A percentile compares a stretch with the other conserved stretches of the same genome.
Evolutionary conservation across 441 rosid genomes (phyloP).

Genomic region (Erodium moschatum): DNA sequence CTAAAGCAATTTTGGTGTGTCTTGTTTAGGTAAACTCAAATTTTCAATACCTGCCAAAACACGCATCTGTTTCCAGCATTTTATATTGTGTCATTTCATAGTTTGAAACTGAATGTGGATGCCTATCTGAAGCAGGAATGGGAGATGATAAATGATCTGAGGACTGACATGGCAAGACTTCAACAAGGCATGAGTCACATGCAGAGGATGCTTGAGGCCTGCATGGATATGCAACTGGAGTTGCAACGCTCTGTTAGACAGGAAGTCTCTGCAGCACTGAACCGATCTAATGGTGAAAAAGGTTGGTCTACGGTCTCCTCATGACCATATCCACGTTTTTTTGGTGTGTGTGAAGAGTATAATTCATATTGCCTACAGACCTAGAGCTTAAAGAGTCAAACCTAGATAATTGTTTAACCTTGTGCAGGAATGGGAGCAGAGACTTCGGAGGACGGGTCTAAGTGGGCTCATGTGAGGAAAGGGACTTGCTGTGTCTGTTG

Average conservation of each 20-base stretch:
- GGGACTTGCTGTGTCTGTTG: constrained; percentile 95
- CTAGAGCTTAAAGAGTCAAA: no score
- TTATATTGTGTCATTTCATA: neutral
- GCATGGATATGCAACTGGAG: constrained; percentile 99
- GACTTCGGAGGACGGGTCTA: constrained; percentile 77
- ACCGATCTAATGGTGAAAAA: constrained; percentile 58
- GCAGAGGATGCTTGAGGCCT: constrained; percentile 96
- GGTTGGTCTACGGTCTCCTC: constrained; percentile 28
- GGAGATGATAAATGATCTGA: constrained; percentile 83
- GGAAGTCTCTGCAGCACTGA: constrained; percentile 94
- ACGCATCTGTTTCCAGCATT: neutral
- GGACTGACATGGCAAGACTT: constrained; percentile 81
- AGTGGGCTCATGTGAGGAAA: constrained; percentile 78
- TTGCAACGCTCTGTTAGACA: constrained; percentile 93
- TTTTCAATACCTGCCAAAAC: neutral
- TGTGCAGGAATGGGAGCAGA: constrained; percentile 29
- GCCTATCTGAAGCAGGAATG: constrained; percentile 55
- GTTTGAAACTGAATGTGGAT: constrained; percentile 20
- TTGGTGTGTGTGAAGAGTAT: no score
- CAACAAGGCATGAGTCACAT: constrained; percentile 98
- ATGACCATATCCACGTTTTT: no score
- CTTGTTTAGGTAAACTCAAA: neutral
- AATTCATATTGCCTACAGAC: no score
- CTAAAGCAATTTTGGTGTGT: neutral
- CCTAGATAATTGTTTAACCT: no score